These are phyloP conservation scores for Colletotrichum liriopes DNA, from an alignment of 2,329 filamentous ascomycete genomes.

Conservation along the genomic window DNA sequence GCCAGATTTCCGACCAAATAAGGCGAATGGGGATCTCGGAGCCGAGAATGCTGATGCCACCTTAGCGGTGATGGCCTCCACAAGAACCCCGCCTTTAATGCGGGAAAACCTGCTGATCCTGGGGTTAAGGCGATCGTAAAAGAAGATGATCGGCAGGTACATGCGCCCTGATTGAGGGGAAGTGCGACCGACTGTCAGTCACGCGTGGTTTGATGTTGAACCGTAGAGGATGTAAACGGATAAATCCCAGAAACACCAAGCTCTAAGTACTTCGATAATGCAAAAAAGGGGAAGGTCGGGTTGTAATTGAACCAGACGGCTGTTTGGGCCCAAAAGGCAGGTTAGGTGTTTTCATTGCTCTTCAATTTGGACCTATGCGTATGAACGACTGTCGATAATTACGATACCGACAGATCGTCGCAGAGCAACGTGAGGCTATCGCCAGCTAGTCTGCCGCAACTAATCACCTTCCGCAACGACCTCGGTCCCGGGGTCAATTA, in stretches of 20 bases:
- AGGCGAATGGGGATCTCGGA: constrained; percentile 18
- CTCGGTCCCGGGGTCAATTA: too few species aligned
- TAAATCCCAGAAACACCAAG: background rate
- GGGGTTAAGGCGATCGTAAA: background rate
- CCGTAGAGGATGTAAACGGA: background rate
- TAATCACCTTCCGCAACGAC: too few species aligned
- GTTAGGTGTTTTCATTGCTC: background rate
- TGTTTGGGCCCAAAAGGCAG: too few species aligned
- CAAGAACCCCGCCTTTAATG: constrained; percentile 4
- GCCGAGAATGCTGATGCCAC: constrained; percentile 6
- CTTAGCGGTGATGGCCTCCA: background rate
- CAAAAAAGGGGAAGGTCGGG: background rate
- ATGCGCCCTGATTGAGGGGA: background rate
- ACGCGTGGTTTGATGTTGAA: background rate
- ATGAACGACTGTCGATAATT: too few species aligned
- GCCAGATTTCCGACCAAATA: background rate
- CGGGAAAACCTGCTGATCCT: constrained; percentile 13
- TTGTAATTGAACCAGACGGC: background rate
- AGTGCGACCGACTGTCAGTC: background rate
- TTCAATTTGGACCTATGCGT: background rate
- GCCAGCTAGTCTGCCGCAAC: too few species aligned
- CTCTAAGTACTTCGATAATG: too few species aligned
- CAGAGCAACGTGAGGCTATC: too few species aligned
- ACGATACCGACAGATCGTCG: too few species aligned
- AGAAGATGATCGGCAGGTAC: constrained; percentile 2